Conservation (phyloP, 345 rosid genomes). For the Citrus sp. region DNA sequence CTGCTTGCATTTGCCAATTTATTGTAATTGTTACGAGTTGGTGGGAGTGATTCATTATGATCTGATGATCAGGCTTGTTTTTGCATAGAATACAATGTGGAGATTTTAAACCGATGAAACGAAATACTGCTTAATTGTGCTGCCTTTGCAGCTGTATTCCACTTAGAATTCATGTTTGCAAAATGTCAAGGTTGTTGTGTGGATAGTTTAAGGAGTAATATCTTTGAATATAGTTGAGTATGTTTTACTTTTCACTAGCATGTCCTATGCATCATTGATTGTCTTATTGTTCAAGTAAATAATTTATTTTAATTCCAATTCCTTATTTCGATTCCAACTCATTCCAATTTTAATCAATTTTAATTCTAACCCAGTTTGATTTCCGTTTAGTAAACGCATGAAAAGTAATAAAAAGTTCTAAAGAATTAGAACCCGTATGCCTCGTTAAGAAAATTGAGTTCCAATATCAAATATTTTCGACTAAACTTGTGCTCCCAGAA, state of each 20-base stretch:
- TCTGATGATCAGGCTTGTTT: neutral
- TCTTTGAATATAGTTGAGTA: neutral
- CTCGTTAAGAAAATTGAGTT: too few relatives aligned
- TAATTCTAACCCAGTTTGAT: too few relatives aligned
- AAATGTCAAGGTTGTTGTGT: neutral
- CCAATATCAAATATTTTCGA: too few relatives aligned
- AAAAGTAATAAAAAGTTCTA: too few relatives aligned
- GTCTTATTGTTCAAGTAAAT: neutral
- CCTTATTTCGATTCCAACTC: too few relatives aligned
- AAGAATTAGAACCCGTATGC: too few relatives aligned
- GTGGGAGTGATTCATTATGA: neutral
- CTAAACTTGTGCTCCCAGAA: too few relatives aligned
- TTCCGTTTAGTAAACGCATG: too few relatives aligned
- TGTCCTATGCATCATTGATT: neutral
- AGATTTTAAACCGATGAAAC: neutral
- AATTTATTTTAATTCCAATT: too few relatives aligned
- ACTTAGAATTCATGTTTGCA: neutral
- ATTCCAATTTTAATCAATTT: too few relatives aligned
- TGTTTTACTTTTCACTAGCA: neutral
- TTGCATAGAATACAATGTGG: neutral
- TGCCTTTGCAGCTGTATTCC: neutral
- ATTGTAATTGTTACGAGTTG: neutral
- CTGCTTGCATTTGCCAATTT: neutral
- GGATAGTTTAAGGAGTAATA: neutral
- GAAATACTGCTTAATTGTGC: neutral